Conservation (phyloP, 208 protist genomes). For the Crithidia sp. region DNA sequence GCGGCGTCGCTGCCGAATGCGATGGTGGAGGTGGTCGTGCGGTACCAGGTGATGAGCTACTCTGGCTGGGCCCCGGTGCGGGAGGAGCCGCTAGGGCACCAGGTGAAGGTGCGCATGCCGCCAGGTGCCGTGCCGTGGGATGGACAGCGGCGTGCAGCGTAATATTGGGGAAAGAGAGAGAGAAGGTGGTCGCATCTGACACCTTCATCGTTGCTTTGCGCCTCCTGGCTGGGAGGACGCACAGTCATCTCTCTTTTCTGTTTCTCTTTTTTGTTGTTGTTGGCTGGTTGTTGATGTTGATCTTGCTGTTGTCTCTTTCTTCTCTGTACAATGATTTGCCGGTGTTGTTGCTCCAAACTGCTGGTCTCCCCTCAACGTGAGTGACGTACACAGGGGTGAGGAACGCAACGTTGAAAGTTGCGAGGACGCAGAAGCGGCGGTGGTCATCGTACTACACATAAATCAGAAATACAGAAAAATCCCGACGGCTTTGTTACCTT, state of each 20-base stretch:
- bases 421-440: no score
- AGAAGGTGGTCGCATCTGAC: background rate
- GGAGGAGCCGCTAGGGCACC: slow-evolving; percentile 37
- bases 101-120: slow-evolving; percentile 13
- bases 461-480: slow-evolving; percentile 8
- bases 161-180: background rate
- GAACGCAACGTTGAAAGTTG: background rate
- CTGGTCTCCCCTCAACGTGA: no score
- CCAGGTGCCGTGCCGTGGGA: background rate
- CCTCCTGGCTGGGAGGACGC: no score
- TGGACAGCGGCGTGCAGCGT: background rate
- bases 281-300: background rate
- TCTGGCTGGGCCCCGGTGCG: slow-evolving; percentile 66
- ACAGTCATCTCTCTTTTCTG: background rate
- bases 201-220: no score
- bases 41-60: slow-evolving; percentile 81
- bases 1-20: slow-evolving; percentile 20
- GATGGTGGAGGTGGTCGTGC: slow-evolving; percentile 55
- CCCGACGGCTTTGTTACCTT: no score
- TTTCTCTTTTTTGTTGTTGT: background rate
- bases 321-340: no score
- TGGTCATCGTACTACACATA: background rate
- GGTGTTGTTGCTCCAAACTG: no score
- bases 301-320: no score
- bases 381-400: background rate